These are phyloP conservation scores for Arabidopsis arenosa DNA, from an alignment of 345 rosid species.

Conservation along the genomic window DNA sequence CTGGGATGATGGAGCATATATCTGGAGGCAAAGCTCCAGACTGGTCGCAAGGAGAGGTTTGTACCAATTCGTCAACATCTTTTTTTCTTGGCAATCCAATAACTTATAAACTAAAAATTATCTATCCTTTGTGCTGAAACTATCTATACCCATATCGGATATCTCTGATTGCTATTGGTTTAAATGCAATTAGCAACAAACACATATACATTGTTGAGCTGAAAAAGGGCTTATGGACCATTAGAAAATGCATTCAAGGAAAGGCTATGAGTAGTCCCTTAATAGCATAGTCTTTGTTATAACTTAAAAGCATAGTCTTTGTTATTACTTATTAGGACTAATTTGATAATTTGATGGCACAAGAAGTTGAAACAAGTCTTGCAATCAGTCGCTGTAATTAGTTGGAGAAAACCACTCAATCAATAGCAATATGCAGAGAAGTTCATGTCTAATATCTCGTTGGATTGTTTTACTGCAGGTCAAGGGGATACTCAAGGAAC, in stretches of 20 bases:
- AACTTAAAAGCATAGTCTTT: neutral
- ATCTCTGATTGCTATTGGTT: conserved; percentile 1
- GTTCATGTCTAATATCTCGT: conserved; percentile 12
- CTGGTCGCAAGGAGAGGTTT: conserved; percentile 91
- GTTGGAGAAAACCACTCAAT: neutral
- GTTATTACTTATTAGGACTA: neutral
- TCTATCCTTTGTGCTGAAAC: neutral
- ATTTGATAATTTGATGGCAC: neutral
- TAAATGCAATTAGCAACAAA: neutral
- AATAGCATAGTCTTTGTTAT: neutral
- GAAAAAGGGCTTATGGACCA: neutral
- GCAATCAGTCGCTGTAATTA: conserved; percentile 11
- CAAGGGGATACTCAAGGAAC: conserved; percentile 80
- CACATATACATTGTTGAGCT: neutral
- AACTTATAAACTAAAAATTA: conserved; percentile 1
- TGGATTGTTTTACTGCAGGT: conserved; percentile 58
- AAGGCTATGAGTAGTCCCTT: conserved; percentile 13
- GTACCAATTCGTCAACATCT: conserved; percentile 12
- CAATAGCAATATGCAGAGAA: neutral
- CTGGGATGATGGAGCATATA: conserved; percentile 94
- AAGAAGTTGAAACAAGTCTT: neutral
- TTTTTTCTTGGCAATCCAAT: conserved; percentile 9
- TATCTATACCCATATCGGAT: neutral
- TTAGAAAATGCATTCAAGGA: neutral
- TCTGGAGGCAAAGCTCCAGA: conserved; percentile 94